phyloP scores from a whole-genome alignment of 768 basidiomycete genomes.

The Psilocybe cubensis region DNA sequence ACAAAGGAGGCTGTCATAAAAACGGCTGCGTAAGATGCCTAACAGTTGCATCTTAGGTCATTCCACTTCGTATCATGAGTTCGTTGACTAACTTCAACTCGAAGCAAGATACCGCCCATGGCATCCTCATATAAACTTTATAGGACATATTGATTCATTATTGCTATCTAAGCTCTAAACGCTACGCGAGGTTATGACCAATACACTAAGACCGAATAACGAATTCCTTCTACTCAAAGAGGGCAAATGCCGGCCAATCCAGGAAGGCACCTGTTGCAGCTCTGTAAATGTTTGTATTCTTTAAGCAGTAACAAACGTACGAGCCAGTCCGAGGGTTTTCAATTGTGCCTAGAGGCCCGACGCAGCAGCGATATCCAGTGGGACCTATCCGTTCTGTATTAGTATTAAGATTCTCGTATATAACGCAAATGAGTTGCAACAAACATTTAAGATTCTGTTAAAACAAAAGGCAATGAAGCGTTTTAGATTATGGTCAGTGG shows the following conservation, averaged over 20 bases:
- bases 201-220: not conserved
- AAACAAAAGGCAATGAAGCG: not conserved
- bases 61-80: too few species aligned
- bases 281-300: too few species aligned
- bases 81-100: too few species aligned
- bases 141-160: too few species aligned
- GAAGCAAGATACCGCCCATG: too few species aligned
- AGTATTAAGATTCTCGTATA: not conserved
- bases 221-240: too few species aligned
- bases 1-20: not conserved
- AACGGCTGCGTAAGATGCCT: too few species aligned
- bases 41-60: too few species aligned
- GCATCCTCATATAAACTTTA: too few species aligned
- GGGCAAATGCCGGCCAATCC: not conserved
- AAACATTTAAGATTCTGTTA: not conserved
- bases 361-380: slow-evolving; percentile 8
- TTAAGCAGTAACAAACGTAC: not conserved
- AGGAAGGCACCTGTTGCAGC: not conserved
- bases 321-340: not conserved
- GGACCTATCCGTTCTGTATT: not conserved
- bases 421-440: not conserved
- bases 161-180: too few species aligned
- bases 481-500: not conserved
- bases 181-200: not conserved
- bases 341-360: not conserved